Evolutionary conservation across 495 filamentous ascomycete species (phyloP).

Genomic region (Cercophora scortea): DNA sequence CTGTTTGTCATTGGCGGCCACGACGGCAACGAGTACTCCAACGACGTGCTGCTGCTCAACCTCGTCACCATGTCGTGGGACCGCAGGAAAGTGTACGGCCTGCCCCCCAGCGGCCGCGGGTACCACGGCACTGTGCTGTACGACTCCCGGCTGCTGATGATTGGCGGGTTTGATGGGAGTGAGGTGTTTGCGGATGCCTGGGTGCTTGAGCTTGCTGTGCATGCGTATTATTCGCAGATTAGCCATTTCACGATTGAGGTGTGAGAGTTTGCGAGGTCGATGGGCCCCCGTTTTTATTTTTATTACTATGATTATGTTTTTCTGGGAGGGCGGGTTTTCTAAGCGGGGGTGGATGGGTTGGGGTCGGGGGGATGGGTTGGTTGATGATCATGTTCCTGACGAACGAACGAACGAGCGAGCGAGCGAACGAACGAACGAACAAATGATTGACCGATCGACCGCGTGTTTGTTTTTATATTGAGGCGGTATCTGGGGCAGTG

Average conservation of each 20-base stretch:
- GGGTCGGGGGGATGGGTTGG: no score
- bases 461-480: neutral
- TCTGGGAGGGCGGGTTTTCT: no score
- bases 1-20: slow-evolving; percentile 60
- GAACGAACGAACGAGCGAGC: neutral
- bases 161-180: slow-evolving; percentile 57
- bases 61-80: slow-evolving; percentile 65
- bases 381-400: no score
- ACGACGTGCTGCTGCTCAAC: slow-evolving; percentile 57
- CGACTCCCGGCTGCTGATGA: slow-evolving; percentile 50
- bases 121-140: slow-evolving; percentile 58
- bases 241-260: slow-evolving; percentile 61
- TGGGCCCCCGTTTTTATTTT: no score
- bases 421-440: neutral
- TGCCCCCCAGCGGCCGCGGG: slow-evolving; percentile 50
- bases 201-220: slow-evolving; percentile 55
- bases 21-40: slow-evolving; percentile 59
- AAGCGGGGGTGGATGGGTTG: no score
- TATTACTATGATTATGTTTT: no score
- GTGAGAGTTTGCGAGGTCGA: slow-evolving; percentile 22
- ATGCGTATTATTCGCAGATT: slow-evolving; percentile 62
- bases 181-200: slow-evolving; percentile 57
- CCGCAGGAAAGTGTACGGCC: slow-evolving; percentile 52
- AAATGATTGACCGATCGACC: neutral
- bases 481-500: no score